Conservation (phyloP, 2,329 filamentous ascomycete species). For the Aspergillus sclerotialis region DNA sequence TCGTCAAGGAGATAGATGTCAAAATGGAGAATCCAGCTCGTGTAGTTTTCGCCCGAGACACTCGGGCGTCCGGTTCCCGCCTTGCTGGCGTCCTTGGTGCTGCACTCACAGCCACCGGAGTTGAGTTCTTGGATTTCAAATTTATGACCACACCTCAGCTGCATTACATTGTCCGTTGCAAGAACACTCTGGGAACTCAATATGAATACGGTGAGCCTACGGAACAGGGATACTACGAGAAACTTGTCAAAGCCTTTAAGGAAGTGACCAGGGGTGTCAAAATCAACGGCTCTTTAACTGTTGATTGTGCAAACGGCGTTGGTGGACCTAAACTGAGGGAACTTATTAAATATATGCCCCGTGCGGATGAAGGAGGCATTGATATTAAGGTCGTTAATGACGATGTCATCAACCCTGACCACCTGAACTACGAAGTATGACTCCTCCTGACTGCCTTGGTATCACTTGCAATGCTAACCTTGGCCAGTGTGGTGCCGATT, state of each 20-base stretch:
- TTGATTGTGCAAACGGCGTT: conserved; percentile 96
- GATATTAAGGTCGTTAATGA: conserved; percentile 88
- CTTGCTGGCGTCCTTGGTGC: conserved; percentile 73
- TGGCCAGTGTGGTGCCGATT: conserved; percentile 80
- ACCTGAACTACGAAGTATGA: conserved; percentile 76
- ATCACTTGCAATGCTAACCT: conserved; percentile 9
- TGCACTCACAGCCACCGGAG: conserved; percentile 67
- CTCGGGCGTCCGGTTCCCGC: conserved; percentile 79
- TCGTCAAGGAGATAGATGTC: conserved; percentile 70
- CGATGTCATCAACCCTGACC: conserved; percentile 81
- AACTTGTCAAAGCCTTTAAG: conserved; percentile 77
- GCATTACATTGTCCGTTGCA: conserved; percentile 89
- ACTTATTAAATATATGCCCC: conserved; percentile 73
- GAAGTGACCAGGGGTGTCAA: conserved; percentile 72
- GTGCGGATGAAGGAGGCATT: conserved; percentile 59
- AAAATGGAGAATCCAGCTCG: conserved; percentile 63
- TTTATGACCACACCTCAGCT: conserved; percentile 95
- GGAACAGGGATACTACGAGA: conserved; percentile 91
- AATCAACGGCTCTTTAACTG: conserved; percentile 65
- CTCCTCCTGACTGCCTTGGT: background rate
- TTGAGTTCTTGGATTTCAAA: conserved; percentile 76
- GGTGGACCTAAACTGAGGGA: conserved; percentile 85
- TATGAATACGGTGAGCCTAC: conserved; percentile 83
- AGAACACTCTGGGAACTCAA: conserved; percentile 84
- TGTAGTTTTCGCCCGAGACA: conserved; percentile 88